phyloP scores from a whole-genome alignment of 176 grass and related monocot genomes.

The Typha latifolia region DNA sequence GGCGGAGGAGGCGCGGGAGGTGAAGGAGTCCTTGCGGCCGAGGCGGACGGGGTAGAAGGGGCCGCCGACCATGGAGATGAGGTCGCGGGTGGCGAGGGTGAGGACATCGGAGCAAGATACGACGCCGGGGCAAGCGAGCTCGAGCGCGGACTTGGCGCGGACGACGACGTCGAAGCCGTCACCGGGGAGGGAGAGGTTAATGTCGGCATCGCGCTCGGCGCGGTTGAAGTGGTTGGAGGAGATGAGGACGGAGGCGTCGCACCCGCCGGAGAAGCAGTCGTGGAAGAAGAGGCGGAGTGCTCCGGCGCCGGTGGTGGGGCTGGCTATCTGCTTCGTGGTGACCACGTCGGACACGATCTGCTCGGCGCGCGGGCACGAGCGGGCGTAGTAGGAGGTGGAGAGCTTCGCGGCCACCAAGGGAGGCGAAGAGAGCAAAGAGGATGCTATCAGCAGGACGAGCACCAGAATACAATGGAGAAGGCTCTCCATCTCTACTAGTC shows the following conservation, averaged over 20 bases:
- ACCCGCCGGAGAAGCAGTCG: constrained; percentile 86
- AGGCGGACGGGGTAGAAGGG: constrained; percentile 51
- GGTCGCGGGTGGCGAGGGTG: constrained; percentile 59
- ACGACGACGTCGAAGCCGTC: constrained; percentile 73
- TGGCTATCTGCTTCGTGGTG: constrained; percentile 61
- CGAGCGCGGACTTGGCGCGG: constrained; percentile 66
- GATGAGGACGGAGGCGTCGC: constrained; percentile 76
- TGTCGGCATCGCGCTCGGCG: constrained; percentile 57
- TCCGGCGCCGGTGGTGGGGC: constrained; percentile 67
- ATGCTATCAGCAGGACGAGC: no score
- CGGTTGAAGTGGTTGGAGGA: constrained; percentile 29
- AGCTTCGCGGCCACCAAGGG: constrained; percentile 16
- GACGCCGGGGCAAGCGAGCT: constrained; percentile 43
- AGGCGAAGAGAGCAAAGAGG: not conserved
- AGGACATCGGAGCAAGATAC: constrained; percentile 88
- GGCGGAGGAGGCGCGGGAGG: constrained; percentile 31
- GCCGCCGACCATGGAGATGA: constrained; percentile 49
- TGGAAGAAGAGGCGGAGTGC: constrained; percentile 96
- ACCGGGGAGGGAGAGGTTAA: constrained; percentile 79
- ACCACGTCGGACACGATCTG: constrained; percentile 54
- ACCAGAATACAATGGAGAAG: no score
- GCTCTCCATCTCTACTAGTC: no score
- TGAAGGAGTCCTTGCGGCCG: constrained; percentile 49
- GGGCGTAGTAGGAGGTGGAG: constrained; percentile 51
- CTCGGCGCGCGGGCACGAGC: constrained; percentile 51